Conservation (phyloP, 495 filamentous ascomycete species). For the Aspergillus affinis region DNA sequence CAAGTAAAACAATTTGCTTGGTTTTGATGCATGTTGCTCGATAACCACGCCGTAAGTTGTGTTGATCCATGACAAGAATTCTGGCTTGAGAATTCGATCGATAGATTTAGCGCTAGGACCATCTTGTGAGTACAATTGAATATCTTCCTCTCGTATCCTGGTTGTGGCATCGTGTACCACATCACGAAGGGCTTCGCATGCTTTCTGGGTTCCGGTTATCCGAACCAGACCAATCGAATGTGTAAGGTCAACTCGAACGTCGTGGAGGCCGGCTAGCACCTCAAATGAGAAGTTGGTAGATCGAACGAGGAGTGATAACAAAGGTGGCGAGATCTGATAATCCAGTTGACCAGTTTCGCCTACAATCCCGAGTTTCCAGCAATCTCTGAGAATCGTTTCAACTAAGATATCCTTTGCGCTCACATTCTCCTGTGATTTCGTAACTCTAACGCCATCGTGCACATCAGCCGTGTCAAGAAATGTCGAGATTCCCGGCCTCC, state of each 20-base stretch:
- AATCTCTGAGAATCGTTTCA: constrained; percentile 42
- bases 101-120: constrained; percentile 10
- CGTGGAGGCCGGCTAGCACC: constrained; percentile 40
- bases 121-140: constrained; percentile 22
- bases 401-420: constrained; percentile 33
- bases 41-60: constrained; percentile 31
- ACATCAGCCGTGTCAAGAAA: constrained; percentile 20
- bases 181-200: constrained; percentile 41
- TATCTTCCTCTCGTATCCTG: constrained; percentile 32
- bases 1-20: constrained; percentile 33
- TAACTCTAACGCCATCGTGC: constrained; percentile 15
- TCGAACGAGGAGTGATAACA: constrained; percentile 29
- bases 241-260: constrained; percentile 42
- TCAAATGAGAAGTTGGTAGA: constrained; percentile 44
- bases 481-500: constrained; percentile 34
- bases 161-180: constrained; percentile 39
- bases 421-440: constrained; percentile 19
- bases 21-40: constrained; percentile 14
- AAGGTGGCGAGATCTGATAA: constrained; percentile 29
- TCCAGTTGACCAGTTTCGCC: constrained; percentile 45
- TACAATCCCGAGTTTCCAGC: constrained; percentile 41
- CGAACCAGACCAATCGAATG: constrained; percentile 36
- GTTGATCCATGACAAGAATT: constrained; percentile 38
- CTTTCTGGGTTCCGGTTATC: constrained; percentile 37
- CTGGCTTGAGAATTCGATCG: constrained; percentile 16